These are phyloP conservation scores for Ammopiptanthus mongolicus DNA, from an alignment of 306 rosid genomes.

Conservation along the genomic window DNA sequence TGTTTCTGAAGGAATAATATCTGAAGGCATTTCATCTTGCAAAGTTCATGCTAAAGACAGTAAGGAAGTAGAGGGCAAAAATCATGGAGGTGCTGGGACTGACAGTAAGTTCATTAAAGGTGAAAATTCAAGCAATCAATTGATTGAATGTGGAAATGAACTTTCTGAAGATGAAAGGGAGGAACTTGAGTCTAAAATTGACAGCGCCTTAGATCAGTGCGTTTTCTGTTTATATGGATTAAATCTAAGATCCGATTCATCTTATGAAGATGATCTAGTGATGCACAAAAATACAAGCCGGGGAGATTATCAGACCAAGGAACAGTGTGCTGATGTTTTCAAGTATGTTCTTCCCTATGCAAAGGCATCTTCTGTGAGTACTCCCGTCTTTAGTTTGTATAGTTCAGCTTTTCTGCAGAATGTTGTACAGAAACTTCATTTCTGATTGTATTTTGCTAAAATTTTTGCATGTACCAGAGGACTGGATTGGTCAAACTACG, in stretches of 20 bases:
- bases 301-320: constrained; percentile 92
- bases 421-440: constrained; percentile 12
- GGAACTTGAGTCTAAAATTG: constrained; percentile 84
- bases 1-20: constrained; percentile 38
- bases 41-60: constrained; percentile 39
- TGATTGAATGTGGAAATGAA: constrained; percentile 49
- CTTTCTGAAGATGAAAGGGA: constrained; percentile 83
- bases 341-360: constrained; percentile 93
- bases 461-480: constrained; percentile 45
- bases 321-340: constrained; percentile 96
- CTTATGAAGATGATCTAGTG: constrained; percentile 85
- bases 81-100: constrained; percentile 41
- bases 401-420: constrained; percentile 7
- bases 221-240: constrained; percentile 92
- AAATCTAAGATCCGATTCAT: constrained; percentile 83
- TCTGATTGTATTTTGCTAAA: constrained; percentile 23
- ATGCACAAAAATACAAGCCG: constrained; percentile 91
- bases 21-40: constrained; percentile 35
- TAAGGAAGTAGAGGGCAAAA: constrained; percentile 41
- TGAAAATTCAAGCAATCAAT: constrained; percentile 45
- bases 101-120: constrained; percentile 32
- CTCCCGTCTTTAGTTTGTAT: constrained; percentile 25
- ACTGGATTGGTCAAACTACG: constrained; percentile 94
- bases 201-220: constrained; percentile 87
- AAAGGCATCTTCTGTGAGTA: constrained; percentile 93